These are phyloP conservation scores for Erodium moschatum DNA, from an alignment of 441 rosid genomes.

Conservation along the genomic window DNA sequence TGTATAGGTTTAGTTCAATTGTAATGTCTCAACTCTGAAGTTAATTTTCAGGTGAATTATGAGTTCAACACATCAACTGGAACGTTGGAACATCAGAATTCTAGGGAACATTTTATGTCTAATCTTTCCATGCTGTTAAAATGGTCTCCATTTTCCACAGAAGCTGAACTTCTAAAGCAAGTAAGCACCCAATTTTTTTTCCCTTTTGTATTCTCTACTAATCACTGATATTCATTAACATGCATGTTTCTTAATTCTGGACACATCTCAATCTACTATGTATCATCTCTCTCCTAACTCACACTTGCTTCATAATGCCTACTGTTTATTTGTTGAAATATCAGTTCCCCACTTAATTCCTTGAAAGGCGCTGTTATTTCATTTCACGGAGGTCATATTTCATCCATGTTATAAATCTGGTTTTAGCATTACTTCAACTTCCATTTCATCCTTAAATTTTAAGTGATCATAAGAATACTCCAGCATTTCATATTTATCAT, in stretches of 20 bases:
- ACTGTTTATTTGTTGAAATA: neutral
- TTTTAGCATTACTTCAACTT: neutral
- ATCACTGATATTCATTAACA: neutral
- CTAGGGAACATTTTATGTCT: conserved; percentile 43
- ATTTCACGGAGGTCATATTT: neutral
- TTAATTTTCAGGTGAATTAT: conserved; percentile 66
- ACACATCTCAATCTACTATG: neutral
- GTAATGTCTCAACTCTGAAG: neutral
- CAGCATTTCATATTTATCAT: no score
- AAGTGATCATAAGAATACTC: neutral
- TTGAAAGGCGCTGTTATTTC: neutral
- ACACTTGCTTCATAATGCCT: conserved; percentile 2
- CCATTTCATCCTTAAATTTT: neutral
- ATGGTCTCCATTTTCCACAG: conserved; percentile 89
- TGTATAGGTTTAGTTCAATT: neutral
- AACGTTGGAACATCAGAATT: conserved; percentile 28
- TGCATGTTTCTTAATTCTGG: neutral
- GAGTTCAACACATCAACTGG: conserved; percentile 38
- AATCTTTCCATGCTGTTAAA: conserved; percentile 60
- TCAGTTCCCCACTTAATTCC: neutral
- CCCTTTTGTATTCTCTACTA: neutral
- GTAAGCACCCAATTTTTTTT: conserved; percentile 29
- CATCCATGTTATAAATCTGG: neutral
- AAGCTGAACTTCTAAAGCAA: conserved; percentile 79
- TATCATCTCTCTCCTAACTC: neutral